A percentile compares a stretch with the other conserved stretches of the same genome.
Conservation (phyloP, 805 yeast species). For the Tetrapisispora phaffii region DNA sequence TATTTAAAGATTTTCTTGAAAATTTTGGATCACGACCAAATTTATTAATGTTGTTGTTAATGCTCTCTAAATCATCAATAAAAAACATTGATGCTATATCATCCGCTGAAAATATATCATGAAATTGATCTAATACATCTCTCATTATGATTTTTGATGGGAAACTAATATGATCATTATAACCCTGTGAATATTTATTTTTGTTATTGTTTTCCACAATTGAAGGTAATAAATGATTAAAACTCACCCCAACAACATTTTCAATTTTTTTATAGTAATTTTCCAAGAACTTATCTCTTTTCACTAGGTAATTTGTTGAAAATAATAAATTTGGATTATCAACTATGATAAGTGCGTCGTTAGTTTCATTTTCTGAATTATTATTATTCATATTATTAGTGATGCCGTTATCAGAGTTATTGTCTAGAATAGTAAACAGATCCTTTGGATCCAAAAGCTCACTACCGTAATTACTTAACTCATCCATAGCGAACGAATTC, state of each 20-base stretch:
- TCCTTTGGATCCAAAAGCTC: constrained; percentile 10
- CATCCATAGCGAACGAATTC: background rate
- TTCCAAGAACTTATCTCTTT: constrained; percentile 19
- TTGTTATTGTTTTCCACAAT: background rate
- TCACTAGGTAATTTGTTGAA: constrained; percentile 12
- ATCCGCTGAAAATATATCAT: constrained; percentile 5
- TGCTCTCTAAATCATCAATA: background rate
- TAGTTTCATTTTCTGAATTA: background rate
- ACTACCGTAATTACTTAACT: constrained; percentile 8
- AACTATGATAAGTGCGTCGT: background rate
- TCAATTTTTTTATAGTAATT: constrained; percentile 13
- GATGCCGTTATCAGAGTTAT: background rate
- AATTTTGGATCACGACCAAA: constrained; percentile 18
- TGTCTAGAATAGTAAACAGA: constrained; percentile 6
- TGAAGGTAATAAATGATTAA: background rate
- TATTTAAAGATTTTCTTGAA: constrained; percentile 9
- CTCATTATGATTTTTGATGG: constrained; percentile 15
- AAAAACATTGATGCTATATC: constrained; percentile 1
- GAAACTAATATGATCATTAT: constrained; percentile 2
- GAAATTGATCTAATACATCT: constrained; percentile 15
- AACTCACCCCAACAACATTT: constrained; percentile 8
- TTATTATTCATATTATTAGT: background rate
- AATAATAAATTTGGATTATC: constrained; percentile 9
- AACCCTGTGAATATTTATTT: background rate
- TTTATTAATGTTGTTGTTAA: constrained; percentile 10